Percentiles rank a stretch among this genome's conserved stretches.
These are phyloP conservation scores for Penicillium verrucosum DNA, from an alignment of 2,329 filamentous ascomycete genomes.

Conservation along the genomic window DNA sequence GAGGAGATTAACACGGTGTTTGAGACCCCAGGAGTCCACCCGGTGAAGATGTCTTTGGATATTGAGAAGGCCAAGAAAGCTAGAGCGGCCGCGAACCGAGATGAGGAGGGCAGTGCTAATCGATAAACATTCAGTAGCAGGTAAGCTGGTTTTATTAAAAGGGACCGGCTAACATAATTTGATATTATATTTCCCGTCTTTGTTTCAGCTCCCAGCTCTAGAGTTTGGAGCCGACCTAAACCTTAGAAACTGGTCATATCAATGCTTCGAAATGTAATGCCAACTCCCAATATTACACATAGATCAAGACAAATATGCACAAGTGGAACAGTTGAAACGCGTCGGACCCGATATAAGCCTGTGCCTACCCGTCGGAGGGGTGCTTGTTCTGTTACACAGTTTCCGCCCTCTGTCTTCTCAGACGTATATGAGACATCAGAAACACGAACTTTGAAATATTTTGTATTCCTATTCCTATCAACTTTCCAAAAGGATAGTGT, in stretches of 20 bases:
- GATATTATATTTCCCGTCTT: not conserved
- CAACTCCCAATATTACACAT: not conserved
- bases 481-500: not conserved
- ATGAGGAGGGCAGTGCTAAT: slow-evolving; percentile 14
- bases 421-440: slow-evolving; percentile 2
- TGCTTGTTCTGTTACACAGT: slow-evolving; percentile 21
- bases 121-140: not conserved
- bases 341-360: slow-evolving; percentile 16
- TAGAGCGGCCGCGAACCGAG: slow-evolving; percentile 20
- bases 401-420: slow-evolving; percentile 12
- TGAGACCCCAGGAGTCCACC: slow-evolving; percentile 44
- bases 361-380: slow-evolving; percentile 20
- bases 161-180: not conserved
- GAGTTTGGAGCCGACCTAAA: not conserved
- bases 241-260: not conserved
- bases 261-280: not conserved
- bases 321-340: slow-evolving; percentile 21
- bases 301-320: slow-evolving; percentile 6
- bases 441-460: not conserved
- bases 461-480: not conserved
- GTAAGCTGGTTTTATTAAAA: not conserved
- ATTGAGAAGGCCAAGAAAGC: slow-evolving; percentile 42
- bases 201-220: not conserved
- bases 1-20: slow-evolving; percentile 61
- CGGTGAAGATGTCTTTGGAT: slow-evolving; percentile 45